Conservation (phyloP, 768 basidiomycete species). For the Cantharellus cinnabarinus region DNA sequence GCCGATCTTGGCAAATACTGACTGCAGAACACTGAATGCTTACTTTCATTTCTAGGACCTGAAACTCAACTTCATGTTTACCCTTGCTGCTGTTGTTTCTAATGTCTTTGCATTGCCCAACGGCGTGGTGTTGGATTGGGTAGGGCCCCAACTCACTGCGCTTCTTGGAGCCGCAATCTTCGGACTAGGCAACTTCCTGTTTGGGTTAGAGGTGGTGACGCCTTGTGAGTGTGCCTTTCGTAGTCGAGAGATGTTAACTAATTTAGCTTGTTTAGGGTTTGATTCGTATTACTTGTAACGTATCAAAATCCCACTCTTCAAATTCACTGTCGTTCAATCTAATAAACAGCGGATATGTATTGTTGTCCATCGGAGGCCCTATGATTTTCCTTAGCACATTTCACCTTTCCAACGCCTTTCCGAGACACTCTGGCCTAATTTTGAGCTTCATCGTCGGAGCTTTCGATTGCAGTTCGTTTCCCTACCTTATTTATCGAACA, state of each 20-base stretch:
- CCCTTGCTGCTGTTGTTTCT: constrained; percentile 17
- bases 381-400: constrained; percentile 21
- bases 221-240: constrained; percentile 10
- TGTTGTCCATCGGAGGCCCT: constrained; percentile 20
- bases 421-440: constrained; percentile 18
- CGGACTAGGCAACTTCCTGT: constrained; percentile 15
- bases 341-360: constrained; percentile 14
- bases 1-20: neutral
- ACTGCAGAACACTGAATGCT: neutral
- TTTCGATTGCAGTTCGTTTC: constrained; percentile 19
- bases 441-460: constrained; percentile 20
- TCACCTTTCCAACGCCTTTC: constrained; percentile 22
- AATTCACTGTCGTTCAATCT: neutral
- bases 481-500: constrained; percentile 16
- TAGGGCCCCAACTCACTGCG: constrained; percentile 16
- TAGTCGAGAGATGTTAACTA: too few species aligned
- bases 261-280: too few species aligned
- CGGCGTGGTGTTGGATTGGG: constrained; percentile 14
- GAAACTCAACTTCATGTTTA: constrained; percentile 18
- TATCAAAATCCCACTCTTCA: neutral
- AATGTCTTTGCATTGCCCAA: constrained; percentile 18
- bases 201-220: constrained; percentile 12
- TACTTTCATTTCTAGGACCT: constrained; percentile 13
- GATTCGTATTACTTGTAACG: neutral
- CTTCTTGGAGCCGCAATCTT: constrained; percentile 17